Evolutionary conservation across 495 filamentous ascomycete genomes (phyloP).

Genomic region (Neurospora sp.): DNA sequence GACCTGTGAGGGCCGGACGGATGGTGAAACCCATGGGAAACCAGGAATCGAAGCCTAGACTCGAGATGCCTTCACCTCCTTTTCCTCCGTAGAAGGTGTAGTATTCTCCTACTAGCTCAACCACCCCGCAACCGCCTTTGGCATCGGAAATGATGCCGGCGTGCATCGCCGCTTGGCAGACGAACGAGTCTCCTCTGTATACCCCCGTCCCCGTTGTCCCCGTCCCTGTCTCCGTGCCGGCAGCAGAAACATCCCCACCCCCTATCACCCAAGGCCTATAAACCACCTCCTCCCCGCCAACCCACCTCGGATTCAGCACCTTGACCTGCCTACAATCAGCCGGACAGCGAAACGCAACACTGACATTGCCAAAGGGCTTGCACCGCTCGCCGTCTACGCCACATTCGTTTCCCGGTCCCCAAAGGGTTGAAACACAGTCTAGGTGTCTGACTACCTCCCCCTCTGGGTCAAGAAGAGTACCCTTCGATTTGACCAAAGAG

Average conservation of each 20-base stretch:
- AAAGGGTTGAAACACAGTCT: constrained; percentile 49
- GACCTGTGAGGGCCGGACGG: constrained; percentile 4
- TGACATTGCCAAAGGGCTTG: constrained; percentile 58
- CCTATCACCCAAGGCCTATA: constrained; percentile 65
- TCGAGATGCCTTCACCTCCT: constrained; percentile 49
- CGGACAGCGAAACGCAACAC: constrained; percentile 68
- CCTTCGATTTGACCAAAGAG: constrained; percentile 45
- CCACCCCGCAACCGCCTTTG: constrained; percentile 56
- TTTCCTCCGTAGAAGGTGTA: constrained; percentile 48
- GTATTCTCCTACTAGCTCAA: constrained; percentile 53
- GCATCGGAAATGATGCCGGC: constrained; percentile 57
- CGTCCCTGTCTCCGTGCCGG: constrained; percentile 12
- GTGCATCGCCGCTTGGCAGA: constrained; percentile 39
- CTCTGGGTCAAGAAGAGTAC: constrained; percentile 50
- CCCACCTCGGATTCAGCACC: constrained; percentile 58
- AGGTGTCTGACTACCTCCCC: constrained; percentile 45
- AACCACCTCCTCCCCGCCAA: constrained; percentile 60
- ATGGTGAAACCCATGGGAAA: constrained; percentile 74
- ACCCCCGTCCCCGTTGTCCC: constrained; percentile 8
- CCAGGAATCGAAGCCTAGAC: constrained; percentile 58
- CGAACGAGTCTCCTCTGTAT: constrained; percentile 73
- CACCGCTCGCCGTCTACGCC: constrained; percentile 69
- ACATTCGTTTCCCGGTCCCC: constrained; percentile 59
- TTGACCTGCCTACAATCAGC: constrained; percentile 56
- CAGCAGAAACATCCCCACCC: constrained; percentile 32